Percentiles rank a stretch among this genome's conserved stretches.
These are phyloP conservation scores for Zygotorulaspora florentina DNA, from an alignment of 805 yeast genomes.

Conservation along the genomic window DNA sequence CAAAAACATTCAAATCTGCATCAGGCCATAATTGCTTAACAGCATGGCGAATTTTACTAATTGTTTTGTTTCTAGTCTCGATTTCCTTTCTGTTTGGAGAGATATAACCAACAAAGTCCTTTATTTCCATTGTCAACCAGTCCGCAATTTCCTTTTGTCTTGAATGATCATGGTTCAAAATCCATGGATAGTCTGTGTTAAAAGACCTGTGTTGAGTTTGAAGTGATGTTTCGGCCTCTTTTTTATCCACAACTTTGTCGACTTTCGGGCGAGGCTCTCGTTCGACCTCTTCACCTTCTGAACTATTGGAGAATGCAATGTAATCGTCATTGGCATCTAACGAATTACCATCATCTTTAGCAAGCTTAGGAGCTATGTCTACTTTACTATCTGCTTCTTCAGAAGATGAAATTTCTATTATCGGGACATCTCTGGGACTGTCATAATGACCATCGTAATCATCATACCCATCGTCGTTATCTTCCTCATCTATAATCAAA, in stretches of 20 bases:
- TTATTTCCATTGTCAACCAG: conserved; percentile 83
- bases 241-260: conserved; percentile 6
- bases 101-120: conserved; percentile 77
- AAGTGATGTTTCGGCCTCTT: conserved; percentile 3
- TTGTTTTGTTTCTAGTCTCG: conserved; percentile 57
- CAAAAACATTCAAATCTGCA: conserved; percentile 80
- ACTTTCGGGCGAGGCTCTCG: conserved; percentile 11
- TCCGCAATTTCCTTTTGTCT: conserved; percentile 72
- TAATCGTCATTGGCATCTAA: conserved; percentile 40
- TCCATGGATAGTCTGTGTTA: conserved; percentile 59
- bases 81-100: conserved; percentile 81
- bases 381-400: conserved; percentile 6
- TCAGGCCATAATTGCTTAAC: conserved; percentile 65
- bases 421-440: conserved; percentile 20
- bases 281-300: conserved; percentile 26
- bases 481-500: conserved; percentile 9
- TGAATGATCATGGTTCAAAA: conserved; percentile 70
- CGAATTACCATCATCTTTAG: conserved; percentile 20
- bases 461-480: conserved; percentile 24
- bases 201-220: conserved; percentile 11
- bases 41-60: conserved; percentile 53
- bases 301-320: conserved; percentile 38
- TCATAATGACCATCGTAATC: conserved; percentile 29
- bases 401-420: conserved; percentile 12
- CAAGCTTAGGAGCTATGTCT: conserved; percentile 8